Conservation (phyloP, 2,329 filamentous ascomycete genomes). For the Diaporthe longicolla region DNA sequence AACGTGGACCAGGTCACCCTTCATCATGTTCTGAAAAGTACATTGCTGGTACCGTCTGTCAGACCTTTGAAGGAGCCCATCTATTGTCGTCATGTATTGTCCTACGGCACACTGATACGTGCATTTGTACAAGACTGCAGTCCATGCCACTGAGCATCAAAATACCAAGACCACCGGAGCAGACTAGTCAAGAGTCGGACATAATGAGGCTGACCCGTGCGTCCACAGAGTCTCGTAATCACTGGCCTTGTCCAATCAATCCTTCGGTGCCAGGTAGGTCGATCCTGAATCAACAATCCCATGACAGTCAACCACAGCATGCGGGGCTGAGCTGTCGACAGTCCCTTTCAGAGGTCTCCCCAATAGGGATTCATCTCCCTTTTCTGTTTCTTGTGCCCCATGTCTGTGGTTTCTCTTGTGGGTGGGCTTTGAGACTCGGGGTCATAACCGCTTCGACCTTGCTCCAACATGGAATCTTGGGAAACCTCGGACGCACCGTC, state of each 20-base stretch:
- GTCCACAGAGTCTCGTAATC: too few species aligned
- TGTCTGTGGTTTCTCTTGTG: not conserved
- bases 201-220: too few species aligned
- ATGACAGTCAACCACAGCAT: too few species aligned
- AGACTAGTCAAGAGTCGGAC: not conserved
- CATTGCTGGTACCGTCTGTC: not conserved
- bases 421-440: not conserved
- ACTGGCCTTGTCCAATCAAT: not conserved
- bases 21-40: not conserved
- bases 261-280: too few species aligned
- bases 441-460: not conserved
- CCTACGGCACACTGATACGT: not conserved
- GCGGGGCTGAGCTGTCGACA: too few species aligned
- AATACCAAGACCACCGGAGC: not conserved
- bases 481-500: not conserved
- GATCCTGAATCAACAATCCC: too few species aligned
- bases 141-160: not conserved
- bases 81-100: not conserved
- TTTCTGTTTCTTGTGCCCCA: not conserved
- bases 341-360: slow-evolving; percentile 14
- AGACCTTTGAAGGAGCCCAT: not conserved
- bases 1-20: slow-evolving; percentile 13
- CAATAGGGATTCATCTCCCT: not conserved
- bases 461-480: not conserved
- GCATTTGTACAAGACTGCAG: not conserved